These are phyloP conservation scores for Venturia pyrina DNA, from an alignment of 2,329 filamentous ascomycete genomes.

Conservation along the genomic window DNA sequence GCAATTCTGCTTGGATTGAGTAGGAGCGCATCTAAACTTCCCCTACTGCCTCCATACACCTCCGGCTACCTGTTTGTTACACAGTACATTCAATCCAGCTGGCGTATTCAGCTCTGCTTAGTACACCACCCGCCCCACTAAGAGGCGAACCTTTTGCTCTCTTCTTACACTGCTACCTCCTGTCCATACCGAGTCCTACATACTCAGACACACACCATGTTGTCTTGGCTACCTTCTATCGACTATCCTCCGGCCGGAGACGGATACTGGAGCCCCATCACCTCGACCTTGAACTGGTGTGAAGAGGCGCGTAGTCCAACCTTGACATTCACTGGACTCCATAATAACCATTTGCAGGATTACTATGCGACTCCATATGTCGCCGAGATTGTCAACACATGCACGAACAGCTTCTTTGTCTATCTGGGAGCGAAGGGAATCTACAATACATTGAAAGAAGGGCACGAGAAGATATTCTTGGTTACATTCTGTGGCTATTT, in stretches of 20 bases:
- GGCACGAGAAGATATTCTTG: conserved; percentile 66
- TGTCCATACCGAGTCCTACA: background rate
- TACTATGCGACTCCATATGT: conserved; percentile 66
- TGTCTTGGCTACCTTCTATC: conserved; percentile 22
- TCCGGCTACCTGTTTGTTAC: background rate
- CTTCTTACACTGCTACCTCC: background rate
- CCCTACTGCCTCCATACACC: background rate
- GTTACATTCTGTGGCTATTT: conserved; percentile 54
- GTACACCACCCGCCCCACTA: background rate
- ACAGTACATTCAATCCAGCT: background rate
- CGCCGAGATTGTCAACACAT: conserved; percentile 67
- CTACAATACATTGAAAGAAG: conserved; percentile 58
- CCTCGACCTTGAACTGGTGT: conserved; percentile 68
- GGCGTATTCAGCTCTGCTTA: background rate
- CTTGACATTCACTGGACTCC: background rate
- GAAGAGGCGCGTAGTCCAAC: conserved; percentile 51
- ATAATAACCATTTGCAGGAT: conserved; percentile 39
- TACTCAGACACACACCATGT: background rate
- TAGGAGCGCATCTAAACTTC: background rate
- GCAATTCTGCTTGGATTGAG: background rate
- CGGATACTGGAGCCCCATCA: conserved; percentile 61
- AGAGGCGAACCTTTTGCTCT: background rate
- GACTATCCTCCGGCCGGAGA: conserved; percentile 41
- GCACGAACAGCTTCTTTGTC: conserved; percentile 77
- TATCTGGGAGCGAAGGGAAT: conserved; percentile 69